Conservation (phyloP, 164 flowering plant genomes). For the Vitis amurensis region DNA sequence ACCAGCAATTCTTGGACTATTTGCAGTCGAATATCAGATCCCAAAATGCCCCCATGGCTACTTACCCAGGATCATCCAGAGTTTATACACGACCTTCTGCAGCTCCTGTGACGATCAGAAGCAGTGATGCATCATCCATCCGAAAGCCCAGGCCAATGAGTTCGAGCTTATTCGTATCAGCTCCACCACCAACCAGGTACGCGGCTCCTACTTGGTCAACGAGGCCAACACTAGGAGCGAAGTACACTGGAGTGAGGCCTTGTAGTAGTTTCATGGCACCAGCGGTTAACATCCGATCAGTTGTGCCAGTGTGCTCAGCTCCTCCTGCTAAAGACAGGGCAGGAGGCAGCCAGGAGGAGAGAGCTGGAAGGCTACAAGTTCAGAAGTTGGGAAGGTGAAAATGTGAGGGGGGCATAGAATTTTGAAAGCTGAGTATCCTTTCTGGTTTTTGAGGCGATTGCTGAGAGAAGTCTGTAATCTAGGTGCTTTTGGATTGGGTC, state of each 20-base stretch:
- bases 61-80: too few relatives aligned
- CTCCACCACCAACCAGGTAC: background rate
- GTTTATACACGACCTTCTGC: background rate
- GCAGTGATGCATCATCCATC: background rate
- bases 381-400: too few relatives aligned
- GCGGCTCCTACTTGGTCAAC: background rate
- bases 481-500: too few relatives aligned
- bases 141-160: background rate
- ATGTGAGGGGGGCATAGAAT: too few relatives aligned
- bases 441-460: too few relatives aligned
- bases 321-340: constrained; percentile 14
- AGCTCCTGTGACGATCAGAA: constrained; percentile 4
- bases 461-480: too few relatives aligned
- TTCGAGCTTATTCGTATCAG: background rate
- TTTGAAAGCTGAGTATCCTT: too few relatives aligned
- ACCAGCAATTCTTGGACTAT: constrained; percentile 1
- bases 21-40: constrained; percentile 4
- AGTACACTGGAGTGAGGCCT: background rate
- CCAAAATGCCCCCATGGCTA: background rate
- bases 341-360: background rate
- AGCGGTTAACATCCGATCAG: constrained; percentile 17
- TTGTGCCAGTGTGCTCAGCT: constrained; percentile 19
- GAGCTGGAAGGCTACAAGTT: too few relatives aligned
- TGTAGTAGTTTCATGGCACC: constrained; percentile 18
- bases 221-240: constrained; percentile 5